Base-by-base conservation (phyloP, 257 asterid genomes). In the Catharanthus roseus region DNA sequence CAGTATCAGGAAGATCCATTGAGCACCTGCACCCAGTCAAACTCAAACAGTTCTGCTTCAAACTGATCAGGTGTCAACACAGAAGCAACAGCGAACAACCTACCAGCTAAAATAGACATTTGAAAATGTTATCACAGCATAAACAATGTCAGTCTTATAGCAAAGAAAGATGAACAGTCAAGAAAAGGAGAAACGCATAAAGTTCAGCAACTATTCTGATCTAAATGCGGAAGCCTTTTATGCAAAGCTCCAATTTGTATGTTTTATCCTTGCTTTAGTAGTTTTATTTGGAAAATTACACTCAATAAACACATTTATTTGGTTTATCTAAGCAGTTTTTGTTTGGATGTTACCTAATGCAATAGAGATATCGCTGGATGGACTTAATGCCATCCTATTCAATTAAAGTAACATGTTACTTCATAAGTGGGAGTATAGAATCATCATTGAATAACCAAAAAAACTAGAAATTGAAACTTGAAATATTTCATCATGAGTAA, bases 41-140 rank as follows among this genome's bases (percentile, higher is more conserved):
- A n/a, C n/a, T n/a, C n/a, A n/a, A n/a, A 85, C 76, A 79, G 86
- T 75, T 95, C 98, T 60, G 99, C 99, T 85, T 95, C 99, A 78
- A 95, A 95, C 77, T 95, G 98, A 81, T 95, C 91, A 16, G 99
- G 99, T 18, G 98, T 91, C 93, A 95, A 79, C 98, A 95, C 87
- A 62, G 97, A 88, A 75, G 98, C 97, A 78, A 91, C 93, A 65
- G 97, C n/a, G 96, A 21, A 91, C 89, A 86, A 95, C 99, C 99
- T 95, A 78, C 26, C 26, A 61, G 47, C 65, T 24, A 68, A 38
- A 77, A 69, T 71, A 55, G 41, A 62, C 42, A 74, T 51, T 62
- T 5, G 70, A 64, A 78, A 62, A 70, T 65, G 77, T 80, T 36
- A 65, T 66, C 28, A 75, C 58, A 63, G 72, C 67, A n/a, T n/a